phyloP scores from a whole-genome alignment of 768 basidiomycete genomes.

The Tephrocybe sp. region DNA sequence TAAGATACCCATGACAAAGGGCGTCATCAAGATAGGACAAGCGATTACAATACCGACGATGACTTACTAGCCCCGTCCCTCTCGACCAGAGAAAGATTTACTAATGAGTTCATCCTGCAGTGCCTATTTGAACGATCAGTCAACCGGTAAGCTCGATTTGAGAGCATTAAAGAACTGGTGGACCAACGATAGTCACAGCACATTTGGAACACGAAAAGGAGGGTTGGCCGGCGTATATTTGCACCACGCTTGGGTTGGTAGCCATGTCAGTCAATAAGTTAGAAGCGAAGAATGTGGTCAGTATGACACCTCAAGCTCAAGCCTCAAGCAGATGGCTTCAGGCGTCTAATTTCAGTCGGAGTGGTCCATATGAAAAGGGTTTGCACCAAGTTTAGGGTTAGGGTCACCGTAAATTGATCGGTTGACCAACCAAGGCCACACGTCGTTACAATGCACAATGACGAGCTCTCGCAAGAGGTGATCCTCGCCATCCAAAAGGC shows the following conservation, averaged over 20 bases:
- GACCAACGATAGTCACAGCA: constrained; percentile 66
- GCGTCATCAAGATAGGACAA: background rate
- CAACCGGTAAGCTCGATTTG: background rate
- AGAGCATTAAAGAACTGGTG: background rate
- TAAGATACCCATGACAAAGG: constrained; percentile 28
- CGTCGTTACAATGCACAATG: constrained; percentile 33
- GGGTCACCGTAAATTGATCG: constrained; percentile 16
- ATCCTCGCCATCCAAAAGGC: constrained; percentile 70
- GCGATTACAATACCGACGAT: background rate
- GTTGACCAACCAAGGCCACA: constrained; percentile 2
- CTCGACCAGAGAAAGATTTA: constrained; percentile 81
- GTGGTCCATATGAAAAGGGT: background rate
- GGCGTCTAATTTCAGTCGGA: constrained; percentile 1
- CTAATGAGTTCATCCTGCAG: constrained; percentile 84
- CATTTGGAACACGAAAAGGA: constrained; percentile 68
- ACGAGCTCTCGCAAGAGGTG: constrained; percentile 64
- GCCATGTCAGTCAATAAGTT: constrained; percentile 4
- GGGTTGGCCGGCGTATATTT: constrained; percentile 64
- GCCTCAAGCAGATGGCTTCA: background rate
- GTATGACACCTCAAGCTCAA: background rate
- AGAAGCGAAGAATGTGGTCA: background rate
- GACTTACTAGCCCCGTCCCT: constrained; percentile 77
- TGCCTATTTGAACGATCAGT: constrained; percentile 37
- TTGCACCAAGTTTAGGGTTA: constrained; percentile 22
- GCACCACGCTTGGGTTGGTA: constrained; percentile 44